Percentiles rank a stretch among this genome's conserved stretches.
Evolutionary conservation across 2,329 filamentous ascomycete species (phyloP).

Genomic region (Fusarium liriodendri): DNA sequence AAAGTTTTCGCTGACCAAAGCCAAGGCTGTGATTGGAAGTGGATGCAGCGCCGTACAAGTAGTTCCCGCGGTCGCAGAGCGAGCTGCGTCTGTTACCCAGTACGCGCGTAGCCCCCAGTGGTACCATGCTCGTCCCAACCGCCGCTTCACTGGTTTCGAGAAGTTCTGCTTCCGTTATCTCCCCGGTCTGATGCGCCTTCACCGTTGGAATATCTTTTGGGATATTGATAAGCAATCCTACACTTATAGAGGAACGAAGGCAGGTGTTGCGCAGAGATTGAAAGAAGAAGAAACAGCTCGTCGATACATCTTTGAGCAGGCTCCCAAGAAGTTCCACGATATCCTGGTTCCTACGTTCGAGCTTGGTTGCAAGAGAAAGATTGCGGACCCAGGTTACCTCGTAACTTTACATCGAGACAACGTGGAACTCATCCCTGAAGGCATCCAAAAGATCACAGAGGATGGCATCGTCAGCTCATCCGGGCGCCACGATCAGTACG

Average conservation of each 20-base stretch:
- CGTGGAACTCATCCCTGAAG: conserved; percentile 9
- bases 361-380: conserved; percentile 43
- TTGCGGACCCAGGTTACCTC: conserved; percentile 41
- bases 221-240: too few relatives aligned
- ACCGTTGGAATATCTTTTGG: too few relatives aligned
- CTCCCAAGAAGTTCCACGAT: background rate
- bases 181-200: too few relatives aligned
- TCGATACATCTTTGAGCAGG: background rate
- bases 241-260: too few relatives aligned
- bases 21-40: background rate
- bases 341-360: too few relatives aligned
- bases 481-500: conserved; percentile 15
- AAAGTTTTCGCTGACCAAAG: background rate
- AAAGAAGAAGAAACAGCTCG: too few relatives aligned
- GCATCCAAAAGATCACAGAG: conserved; percentile 6
- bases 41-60: background rate
- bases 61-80: background rate
- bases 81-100: background rate
- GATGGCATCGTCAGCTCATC: conserved; percentile 11
- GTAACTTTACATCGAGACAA: conserved; percentile 1
- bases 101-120: conserved; percentile 14
- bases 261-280: too few relatives aligned
- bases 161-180: too few relatives aligned
- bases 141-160: too few relatives aligned
- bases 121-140: background rate